Evolutionary conservation across 2,329 filamentous ascomycete species (phyloP).

Genomic region (Sporothrix sp.): DNA sequence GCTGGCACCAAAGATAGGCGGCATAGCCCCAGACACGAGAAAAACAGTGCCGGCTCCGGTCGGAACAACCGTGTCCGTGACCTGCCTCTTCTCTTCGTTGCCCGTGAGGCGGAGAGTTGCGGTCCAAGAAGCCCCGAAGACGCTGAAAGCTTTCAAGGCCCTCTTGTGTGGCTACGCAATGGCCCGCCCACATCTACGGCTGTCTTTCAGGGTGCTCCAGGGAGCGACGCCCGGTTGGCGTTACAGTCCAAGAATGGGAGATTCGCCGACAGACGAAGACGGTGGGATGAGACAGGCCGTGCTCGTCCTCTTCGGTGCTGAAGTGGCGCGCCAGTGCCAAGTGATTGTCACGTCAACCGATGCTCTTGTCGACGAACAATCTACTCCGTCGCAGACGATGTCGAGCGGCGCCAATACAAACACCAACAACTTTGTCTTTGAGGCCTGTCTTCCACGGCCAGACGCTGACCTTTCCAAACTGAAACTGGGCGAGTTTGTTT

Average conservation of each 20-base stretch:
- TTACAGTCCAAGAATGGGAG: conserved; percentile 38
- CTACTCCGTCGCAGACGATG: neutral
- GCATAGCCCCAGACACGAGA: conserved; percentile 25
- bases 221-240: conserved; percentile 45
- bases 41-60: conserved; percentile 41
- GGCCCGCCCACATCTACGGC: conserved; percentile 51
- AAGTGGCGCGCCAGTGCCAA: conserved; percentile 11
- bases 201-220: conserved; percentile 51
- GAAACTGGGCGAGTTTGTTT: conserved; percentile 50
- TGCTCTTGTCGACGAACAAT: conserved; percentile 1
- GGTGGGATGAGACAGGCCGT: conserved; percentile 46
- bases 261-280: too few species aligned
- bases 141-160: conserved; percentile 46
- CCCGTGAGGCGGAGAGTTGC: conserved; percentile 54
- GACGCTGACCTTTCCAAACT: conserved; percentile 35
- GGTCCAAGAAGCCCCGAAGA: conserved; percentile 48
- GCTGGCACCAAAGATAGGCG: conserved; percentile 33
- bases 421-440: conserved; percentile 33
- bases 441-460: conserved; percentile 48
- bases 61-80: conserved; percentile 59
- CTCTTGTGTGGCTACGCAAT: conserved; percentile 57
- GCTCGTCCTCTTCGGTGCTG: conserved; percentile 51
- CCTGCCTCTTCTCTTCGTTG: conserved; percentile 47
- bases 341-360: neutral
- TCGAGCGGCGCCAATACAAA: conserved; percentile 6